Conservation (phyloP, 768 basidiomycete species). For the Chlorophyllum brunneum region DNA sequence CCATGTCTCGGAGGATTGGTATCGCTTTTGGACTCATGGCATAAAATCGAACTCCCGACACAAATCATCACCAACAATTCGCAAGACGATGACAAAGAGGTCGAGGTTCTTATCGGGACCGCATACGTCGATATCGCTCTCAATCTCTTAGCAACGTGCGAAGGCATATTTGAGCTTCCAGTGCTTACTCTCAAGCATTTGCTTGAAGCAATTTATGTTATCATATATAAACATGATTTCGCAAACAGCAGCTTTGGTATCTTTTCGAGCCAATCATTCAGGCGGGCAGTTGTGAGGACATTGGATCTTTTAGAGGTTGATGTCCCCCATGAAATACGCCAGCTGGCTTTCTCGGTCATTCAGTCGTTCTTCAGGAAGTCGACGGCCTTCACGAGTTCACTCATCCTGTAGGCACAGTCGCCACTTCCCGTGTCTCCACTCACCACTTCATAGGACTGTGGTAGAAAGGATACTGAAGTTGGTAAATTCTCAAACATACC, state of each 20-base stretch:
- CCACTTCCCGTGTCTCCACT: not conserved
- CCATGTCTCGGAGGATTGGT: slow-evolving; percentile 60
- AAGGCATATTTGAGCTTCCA: slow-evolving; percentile 45
- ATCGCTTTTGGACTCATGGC: slow-evolving; percentile 55
- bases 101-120: slow-evolving; percentile 51
- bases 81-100: slow-evolving; percentile 3
- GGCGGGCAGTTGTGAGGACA: slow-evolving; percentile 47
- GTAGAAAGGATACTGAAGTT: slow-evolving; percentile 3
- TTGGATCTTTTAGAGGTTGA: slow-evolving; percentile 50
- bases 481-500: not conserved
- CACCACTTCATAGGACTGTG: not conserved
- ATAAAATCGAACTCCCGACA: slow-evolving; percentile 42
- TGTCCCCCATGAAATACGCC: slow-evolving; percentile 64
- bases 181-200: slow-evolving; percentile 54
- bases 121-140: slow-evolving; percentile 60
- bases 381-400: not conserved
- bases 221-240: slow-evolving; percentile 74
- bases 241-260: slow-evolving; percentile 28
- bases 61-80: slow-evolving; percentile 29
- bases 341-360: slow-evolving; percentile 55
- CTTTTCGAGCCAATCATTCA: slow-evolving; percentile 31
- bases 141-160: slow-evolving; percentile 42
- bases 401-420: slow-evolving; percentile 45
- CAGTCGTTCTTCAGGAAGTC: slow-evolving; percentile 61
- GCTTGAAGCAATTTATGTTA: slow-evolving; percentile 59